Evolutionary conservation across 495 filamentous ascomycete genomes (phyloP).

Genomic region (Amorphotheca resinae): DNA sequence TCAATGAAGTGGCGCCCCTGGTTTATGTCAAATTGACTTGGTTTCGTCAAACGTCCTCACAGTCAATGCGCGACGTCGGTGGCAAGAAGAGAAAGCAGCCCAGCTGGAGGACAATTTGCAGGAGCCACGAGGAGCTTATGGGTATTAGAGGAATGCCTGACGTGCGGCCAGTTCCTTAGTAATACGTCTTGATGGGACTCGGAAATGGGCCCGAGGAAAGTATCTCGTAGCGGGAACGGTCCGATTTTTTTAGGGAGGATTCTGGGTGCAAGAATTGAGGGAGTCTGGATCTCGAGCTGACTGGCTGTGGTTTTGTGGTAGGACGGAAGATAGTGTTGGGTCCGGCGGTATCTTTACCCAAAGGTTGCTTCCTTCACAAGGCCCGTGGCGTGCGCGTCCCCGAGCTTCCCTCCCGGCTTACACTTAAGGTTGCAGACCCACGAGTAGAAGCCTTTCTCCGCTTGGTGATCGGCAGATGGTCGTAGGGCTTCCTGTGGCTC

Average conservation of each 20-base stretch:
- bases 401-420: neutral
- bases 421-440: neutral
- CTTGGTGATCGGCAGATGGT: too few species aligned
- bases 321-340: neutral
- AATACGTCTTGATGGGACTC: too few species aligned
- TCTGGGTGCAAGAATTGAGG: neutral
- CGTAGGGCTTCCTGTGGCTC: too few species aligned
- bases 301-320: neutral
- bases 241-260: constrained; percentile 6
- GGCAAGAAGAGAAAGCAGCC: constrained; percentile 2
- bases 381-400: constrained; percentile 6
- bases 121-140: neutral
- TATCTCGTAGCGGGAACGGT: constrained; percentile 6
- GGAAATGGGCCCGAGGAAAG: too few species aligned
- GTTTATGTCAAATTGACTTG: neutral
- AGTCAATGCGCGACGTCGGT: neutral
- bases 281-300: neutral
- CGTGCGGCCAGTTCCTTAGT: neutral
- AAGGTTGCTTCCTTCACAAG: neutral
- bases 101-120: constrained; percentile 1
- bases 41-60: neutral
- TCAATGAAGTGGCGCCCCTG: too few species aligned
- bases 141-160: neutral
- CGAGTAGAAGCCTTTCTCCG: too few species aligned
- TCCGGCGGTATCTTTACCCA: neutral